Conservation (phyloP, 176 grass and related monocot species). For the Tillandsia fasciculata region DNA sequence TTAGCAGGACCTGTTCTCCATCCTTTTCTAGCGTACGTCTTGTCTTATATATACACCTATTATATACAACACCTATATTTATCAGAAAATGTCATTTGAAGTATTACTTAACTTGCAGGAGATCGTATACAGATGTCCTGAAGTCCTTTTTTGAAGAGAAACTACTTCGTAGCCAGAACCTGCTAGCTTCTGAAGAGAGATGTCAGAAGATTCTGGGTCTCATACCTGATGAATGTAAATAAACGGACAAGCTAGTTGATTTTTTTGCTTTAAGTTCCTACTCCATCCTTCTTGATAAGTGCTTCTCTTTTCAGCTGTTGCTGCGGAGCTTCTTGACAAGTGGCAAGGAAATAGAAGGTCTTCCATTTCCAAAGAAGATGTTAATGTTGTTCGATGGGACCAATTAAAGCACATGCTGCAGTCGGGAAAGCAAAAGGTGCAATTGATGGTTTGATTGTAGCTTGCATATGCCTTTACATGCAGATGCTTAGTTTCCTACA, state of each 20-base stretch:
- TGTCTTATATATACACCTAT: background rate
- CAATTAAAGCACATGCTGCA: constrained; percentile 71
- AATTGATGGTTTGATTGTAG: background rate
- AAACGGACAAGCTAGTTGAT: background rate
- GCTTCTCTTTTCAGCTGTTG: constrained; percentile 50
- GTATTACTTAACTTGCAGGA: constrained; percentile 33
- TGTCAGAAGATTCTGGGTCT: constrained; percentile 77
- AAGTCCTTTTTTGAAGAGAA: constrained; percentile 75
- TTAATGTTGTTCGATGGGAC: constrained; percentile 62
- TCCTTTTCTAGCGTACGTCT: constrained; percentile 73
- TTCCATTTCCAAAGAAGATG: constrained; percentile 75
- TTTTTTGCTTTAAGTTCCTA: constrained; percentile 13
- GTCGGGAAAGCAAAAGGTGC: constrained; percentile 84
- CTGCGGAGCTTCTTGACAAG: constrained; percentile 60
- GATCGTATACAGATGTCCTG: constrained; percentile 80
- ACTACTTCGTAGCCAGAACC: constrained; percentile 50
- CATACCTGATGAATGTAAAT: constrained; percentile 80
- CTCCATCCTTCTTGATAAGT: constrained; percentile 13
- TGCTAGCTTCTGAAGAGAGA: constrained; percentile 67
- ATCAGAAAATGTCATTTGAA: constrained; percentile 6
- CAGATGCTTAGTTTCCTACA: background rate
- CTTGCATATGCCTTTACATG: background rate
- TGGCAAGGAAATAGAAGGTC: constrained; percentile 80
- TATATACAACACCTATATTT: constrained; percentile 1
- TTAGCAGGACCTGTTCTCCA: constrained; percentile 64